A percentile compares a stretch with the other conserved stretches of the same genome.
Evolutionary conservation across 495 filamentous ascomycete genomes (phyloP).

Genomic region (Chaetomidium leptoderma): DNA sequence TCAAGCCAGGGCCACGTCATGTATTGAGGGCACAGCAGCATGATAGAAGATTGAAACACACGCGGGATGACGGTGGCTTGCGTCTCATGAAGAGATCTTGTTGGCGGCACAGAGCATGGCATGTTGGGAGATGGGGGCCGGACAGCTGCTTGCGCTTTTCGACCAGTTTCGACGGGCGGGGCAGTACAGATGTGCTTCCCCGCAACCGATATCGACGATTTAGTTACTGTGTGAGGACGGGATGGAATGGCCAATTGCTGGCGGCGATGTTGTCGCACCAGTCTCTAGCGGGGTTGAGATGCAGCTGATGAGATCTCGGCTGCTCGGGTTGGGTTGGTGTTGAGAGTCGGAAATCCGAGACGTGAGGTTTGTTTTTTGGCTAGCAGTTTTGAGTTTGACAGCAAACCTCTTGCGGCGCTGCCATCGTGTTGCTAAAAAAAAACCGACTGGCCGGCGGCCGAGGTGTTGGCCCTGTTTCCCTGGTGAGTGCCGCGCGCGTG

Average conservation of each 20-base stretch:
- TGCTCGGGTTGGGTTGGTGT: too few species aligned
- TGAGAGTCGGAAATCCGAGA: too few species aligned
- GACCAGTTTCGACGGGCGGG: neutral
- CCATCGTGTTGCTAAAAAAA: neutral
- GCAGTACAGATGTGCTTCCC: too few species aligned
- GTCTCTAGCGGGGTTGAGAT: neutral
- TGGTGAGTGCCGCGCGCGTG: neutral
- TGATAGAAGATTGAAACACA: neutral
- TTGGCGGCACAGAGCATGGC: conserved; percentile 7
- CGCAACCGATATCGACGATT: neutral
- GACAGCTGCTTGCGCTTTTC: neutral
- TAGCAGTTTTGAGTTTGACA: neutral
- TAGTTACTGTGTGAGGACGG: neutral
- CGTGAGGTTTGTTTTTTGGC: neutral
- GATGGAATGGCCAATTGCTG: neutral
- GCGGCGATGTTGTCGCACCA: neutral
- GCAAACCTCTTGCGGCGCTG: neutral
- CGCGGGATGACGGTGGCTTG: neutral
- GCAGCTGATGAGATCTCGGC: too few species aligned
- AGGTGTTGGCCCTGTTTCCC: neutral
- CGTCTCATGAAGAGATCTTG: neutral
- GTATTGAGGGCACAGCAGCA: conserved; percentile 6
- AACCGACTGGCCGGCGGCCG: neutral
- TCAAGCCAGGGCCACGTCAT: conserved; percentile 10
- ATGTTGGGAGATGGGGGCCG: neutral